Evolutionary conservation across 2,329 filamentous ascomycete genomes (phyloP).

Genomic region (Fusarium udum): DNA sequence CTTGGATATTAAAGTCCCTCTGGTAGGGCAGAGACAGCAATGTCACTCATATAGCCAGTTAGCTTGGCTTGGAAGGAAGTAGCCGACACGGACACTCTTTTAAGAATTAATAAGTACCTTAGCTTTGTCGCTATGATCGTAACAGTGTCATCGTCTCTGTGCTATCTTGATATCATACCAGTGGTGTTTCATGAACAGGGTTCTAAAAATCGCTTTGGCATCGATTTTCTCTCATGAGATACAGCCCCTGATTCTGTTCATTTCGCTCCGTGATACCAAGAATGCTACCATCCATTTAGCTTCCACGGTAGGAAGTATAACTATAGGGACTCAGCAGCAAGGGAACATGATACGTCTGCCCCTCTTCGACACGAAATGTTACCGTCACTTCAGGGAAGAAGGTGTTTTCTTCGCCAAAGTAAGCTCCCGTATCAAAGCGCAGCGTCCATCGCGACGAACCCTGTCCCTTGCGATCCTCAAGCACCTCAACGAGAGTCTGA

Average conservation of each 20-base stretch:
- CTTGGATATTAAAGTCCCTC: slow-evolving; percentile 32
- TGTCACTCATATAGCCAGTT: slow-evolving; percentile 15
- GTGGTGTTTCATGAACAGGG: not conserved
- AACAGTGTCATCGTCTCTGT: slow-evolving; percentile 17
- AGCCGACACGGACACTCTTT: slow-evolving; percentile 30
- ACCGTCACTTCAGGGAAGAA: slow-evolving; percentile 70
- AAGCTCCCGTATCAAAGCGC: slow-evolving; percentile 75
- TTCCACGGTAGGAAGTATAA: slow-evolving; percentile 84
- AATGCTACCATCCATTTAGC: slow-evolving; percentile 53
- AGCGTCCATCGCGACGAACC: slow-evolving; percentile 70
- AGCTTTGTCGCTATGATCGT: slow-evolving; percentile 34
- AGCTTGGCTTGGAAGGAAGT: slow-evolving; percentile 16
- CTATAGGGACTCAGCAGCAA: slow-evolving; percentile 80
- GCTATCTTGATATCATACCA: slow-evolving; percentile 7
- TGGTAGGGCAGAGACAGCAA: slow-evolving; percentile 36
- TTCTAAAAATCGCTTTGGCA: not conserved
- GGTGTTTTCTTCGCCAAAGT: slow-evolving; percentile 72
- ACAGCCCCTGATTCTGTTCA: not conserved
- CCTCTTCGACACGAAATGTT: slow-evolving; percentile 61
- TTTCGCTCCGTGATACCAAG: not conserved
- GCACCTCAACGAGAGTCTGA: slow-evolving; percentile 66
- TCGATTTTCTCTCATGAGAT: not conserved
- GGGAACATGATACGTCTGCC: slow-evolving; percentile 82
- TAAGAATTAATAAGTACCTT: slow-evolving; percentile 38
- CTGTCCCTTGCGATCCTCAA: slow-evolving; percentile 53